phyloP scores from a whole-genome alignment of 108 stramenopile species.

The Stephanodiscus minutulus region DNA sequence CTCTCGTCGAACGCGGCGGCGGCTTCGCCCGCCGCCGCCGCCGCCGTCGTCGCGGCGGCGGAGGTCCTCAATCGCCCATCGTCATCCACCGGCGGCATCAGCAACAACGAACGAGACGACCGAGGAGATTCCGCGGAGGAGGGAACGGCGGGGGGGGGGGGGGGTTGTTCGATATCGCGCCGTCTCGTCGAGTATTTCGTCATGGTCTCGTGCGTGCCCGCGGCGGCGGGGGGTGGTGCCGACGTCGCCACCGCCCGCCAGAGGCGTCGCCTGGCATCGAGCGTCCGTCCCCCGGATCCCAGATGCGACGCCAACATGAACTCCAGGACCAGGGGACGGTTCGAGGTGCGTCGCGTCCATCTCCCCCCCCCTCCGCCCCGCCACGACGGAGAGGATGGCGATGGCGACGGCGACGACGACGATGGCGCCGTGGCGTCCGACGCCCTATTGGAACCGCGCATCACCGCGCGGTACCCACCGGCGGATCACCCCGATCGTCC shows the following conservation, averaged over 20 bases:
- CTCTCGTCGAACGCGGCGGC: too few species aligned
- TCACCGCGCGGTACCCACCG: conserved; percentile 79
- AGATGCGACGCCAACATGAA: conserved; percentile 33
- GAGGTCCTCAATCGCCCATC: too few species aligned
- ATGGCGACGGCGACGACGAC: conserved; percentile 17
- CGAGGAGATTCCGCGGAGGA: neutral
- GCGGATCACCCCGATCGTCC: conserved; percentile 72
- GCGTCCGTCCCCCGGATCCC: conserved; percentile 41
- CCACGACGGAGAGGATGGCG: conserved; percentile 38
- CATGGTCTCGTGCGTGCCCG: conserved; percentile 59
- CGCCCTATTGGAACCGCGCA: conserved; percentile 61
- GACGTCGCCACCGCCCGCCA: too few species aligned
- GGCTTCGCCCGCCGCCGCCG: conserved; percentile 9
- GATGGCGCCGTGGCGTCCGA: conserved; percentile 39
- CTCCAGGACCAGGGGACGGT: conserved; percentile 18
- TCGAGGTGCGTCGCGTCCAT: conserved; percentile 32
- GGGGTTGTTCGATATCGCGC: neutral
- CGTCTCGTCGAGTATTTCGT: conserved; percentile 89
- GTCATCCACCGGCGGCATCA: too few species aligned
- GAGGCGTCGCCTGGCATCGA: too few species aligned
- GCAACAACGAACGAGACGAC: too few species aligned
- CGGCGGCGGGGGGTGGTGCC: conserved; percentile 8
- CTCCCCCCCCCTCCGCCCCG: conserved; percentile 60
- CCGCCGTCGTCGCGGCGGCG: neutral
- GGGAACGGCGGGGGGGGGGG: neutral